Evolutionary conservation across 805 yeast genomes (phyloP), one percentile per base, ranked within the genome.

Genomic region (Candida tammaniensis): DNA sequence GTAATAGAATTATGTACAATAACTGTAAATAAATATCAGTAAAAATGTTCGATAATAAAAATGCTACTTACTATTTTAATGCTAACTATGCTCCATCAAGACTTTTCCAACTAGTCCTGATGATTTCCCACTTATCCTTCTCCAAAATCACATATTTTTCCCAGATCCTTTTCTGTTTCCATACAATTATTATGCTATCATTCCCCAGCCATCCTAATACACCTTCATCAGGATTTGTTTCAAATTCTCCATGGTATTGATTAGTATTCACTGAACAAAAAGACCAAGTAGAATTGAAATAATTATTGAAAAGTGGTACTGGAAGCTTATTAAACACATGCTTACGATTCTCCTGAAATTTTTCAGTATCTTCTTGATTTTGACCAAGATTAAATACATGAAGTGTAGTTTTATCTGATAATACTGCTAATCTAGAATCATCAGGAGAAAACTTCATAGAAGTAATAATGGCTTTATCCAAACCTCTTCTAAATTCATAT

Each of bases 401-500:
- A 34, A 93, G 61, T 0, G 98, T 93, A 46, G 78, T 81, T 53
- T 91, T 93, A 59, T 87, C 96, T 11, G 95, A 82, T 16, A 93
- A 64, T 5, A 87, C 88, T 0, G 97, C 96, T 31, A 93, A 65
- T 48, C 78, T 76, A 8, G 78, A 58, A 30, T 87, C 89, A 45
- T 78, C 72, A 7, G 85, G 88, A 4, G 91, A 82, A 54, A 91
- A 88, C 35, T 79, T 79, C 82, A 93, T 80, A 6, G 93, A 82
- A 25, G 83, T 84, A 6, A 93, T 75, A 12, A 71, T 67, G 1
- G 96, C 97, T 33, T 80, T 72, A 56, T 93, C 98, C 14, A 89
- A 55, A 0, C 98, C 98, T 32, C 98, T 69, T 47, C 98, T 69
- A 50, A 89, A 89, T 54, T 87, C 96, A 51, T 74, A 82, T n/a